phyloP scores from a whole-genome alignment of 164 flowering plant genomes.

The Vitis riparia region DNA sequence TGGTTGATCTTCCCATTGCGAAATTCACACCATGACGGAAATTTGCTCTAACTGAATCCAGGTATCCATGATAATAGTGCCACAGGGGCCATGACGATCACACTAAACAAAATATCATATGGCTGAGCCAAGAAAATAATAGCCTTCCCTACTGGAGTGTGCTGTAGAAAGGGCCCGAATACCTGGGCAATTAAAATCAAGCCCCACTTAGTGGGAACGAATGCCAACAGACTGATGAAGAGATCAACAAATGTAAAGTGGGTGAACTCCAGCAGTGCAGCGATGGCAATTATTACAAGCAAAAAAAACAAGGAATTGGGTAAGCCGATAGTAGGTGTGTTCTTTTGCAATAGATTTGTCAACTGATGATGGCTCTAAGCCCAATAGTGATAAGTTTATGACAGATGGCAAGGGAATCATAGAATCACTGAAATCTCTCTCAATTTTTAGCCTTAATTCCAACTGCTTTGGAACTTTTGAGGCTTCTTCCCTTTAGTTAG shows the following conservation, averaged over 20 bases:
- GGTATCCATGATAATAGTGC: conserved; percentile 57
- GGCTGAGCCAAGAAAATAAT: conserved; percentile 50
- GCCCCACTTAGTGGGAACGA: conserved; percentile 67
- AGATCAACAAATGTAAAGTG: conserved; percentile 37
- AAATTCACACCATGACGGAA: conserved; percentile 53
- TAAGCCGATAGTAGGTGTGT: conserved; percentile 49
- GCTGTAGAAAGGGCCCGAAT: conserved; percentile 39
- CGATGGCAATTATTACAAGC: conserved; percentile 29
- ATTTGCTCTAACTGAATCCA: conserved; percentile 43
- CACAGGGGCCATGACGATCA: conserved; percentile 60
- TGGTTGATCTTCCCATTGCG: conserved; percentile 57
- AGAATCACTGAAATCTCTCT: conserved; percentile 27
- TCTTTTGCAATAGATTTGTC: conserved; percentile 18
- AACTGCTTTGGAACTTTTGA: conserved; percentile 35
- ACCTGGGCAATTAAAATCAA: conserved; percentile 52
- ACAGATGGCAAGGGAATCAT: conserved; percentile 45
- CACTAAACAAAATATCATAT: conserved; percentile 54
- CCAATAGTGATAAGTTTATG: conserved; percentile 47
- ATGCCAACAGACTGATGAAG: conserved; percentile 51
- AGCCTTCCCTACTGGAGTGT: conserved; percentile 32
- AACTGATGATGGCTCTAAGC: conserved; percentile 28
- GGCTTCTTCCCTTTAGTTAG: conserved; percentile 34
- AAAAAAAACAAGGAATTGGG: conserved; percentile 47
- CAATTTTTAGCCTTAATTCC: conserved; percentile 64
- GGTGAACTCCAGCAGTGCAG: conserved; percentile 45